Base-by-base conservation (phyloP, 2,329 filamentous ascomycete species). In the Sporothrix pallida region DNA sequence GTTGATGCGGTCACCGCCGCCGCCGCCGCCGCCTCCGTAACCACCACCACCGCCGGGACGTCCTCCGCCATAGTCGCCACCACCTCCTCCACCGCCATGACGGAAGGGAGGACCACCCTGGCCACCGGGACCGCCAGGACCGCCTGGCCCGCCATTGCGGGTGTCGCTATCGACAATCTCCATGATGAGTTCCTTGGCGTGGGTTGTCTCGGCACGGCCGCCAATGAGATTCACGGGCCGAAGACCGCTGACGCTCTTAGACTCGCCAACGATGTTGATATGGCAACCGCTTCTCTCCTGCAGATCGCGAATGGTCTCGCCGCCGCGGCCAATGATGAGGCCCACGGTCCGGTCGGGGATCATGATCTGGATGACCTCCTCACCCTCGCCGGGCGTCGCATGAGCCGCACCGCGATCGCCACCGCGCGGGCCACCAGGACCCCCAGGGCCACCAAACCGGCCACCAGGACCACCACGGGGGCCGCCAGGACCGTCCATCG, bases 91-190 rank as follows among this genome's bases (percentile, higher is more conserved):
- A 77, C 81, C 81, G 70, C 82, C 81, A 46, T 83, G 80, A 20
- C 73, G 73, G 67, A 75, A 73, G 2, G 74, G 71, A 44, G 71
- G 50, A 26, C 69, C 71, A 80, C 81, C 69, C 17, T 23, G n/a
- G 15, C 52, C 63, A 46, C 65, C 67, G 17, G 37, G 46, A 37
- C 71, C 52, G 37, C 74, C 74, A 15, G 69, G 62, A 2, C 75
- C 77, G 48, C 75, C 76, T 54, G 75, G 48, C 78, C 76, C 79
- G 50, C 72, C 71, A 75, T 88, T 88, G 48, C 91, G 88, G 75
- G 90, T 94, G 81, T 97, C 94, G 82, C 93, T 97, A 77, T 97
- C 94, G 71, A 97, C 94, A 80, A 97, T 97, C 80, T 97, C 94
- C 84, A 97, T 90, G 77, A 97, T 97, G 75, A 95, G 85, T 77